Evolutionary conservation across 2,329 filamentous ascomycete genomes (phyloP).

Genomic region (Cytospora mali): DNA sequence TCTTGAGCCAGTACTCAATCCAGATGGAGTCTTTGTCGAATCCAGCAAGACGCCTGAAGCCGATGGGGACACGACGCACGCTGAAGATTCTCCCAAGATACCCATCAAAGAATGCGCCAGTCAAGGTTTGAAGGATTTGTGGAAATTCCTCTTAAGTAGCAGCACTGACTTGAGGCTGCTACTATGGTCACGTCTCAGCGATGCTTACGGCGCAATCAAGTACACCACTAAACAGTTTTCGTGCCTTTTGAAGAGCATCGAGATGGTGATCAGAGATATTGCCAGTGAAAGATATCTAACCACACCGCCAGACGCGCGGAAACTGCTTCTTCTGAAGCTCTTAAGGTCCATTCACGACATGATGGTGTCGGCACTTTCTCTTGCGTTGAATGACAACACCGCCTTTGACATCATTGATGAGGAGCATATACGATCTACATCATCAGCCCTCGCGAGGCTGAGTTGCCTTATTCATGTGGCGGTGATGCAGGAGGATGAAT

Average conservation of each 20-base stretch:
- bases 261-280: conserved; percentile 71
- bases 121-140: conserved; percentile 72
- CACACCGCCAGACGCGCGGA: conserved; percentile 65
- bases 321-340: conserved; percentile 71
- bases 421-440: conserved; percentile 72
- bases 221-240: conserved; percentile 88
- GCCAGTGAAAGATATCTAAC: conserved; percentile 65
- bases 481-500: conserved; percentile 80
- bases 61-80: conserved; percentile 26
- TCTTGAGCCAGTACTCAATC: conserved; percentile 87
- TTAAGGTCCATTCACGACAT: conserved; percentile 80
- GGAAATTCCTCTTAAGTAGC: conserved; percentile 80
- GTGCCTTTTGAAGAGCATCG: conserved; percentile 82
- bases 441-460: conserved; percentile 71
- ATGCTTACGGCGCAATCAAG: conserved; percentile 83
- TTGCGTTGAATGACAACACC: conserved; percentile 66
- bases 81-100: conserved; percentile 27
- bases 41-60: conserved; percentile 30
- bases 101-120: conserved; percentile 56
- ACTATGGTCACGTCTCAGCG: conserved; percentile 87
- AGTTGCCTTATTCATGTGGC: conserved; percentile 77
- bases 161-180: conserved; percentile 83
- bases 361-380: conserved; percentile 69
- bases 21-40: conserved; percentile 55
- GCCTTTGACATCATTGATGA: conserved; percentile 86